phyloP scores from a whole-genome alignment of 805 yeast species.

The Scheffersomyces spartinae region DNA sequence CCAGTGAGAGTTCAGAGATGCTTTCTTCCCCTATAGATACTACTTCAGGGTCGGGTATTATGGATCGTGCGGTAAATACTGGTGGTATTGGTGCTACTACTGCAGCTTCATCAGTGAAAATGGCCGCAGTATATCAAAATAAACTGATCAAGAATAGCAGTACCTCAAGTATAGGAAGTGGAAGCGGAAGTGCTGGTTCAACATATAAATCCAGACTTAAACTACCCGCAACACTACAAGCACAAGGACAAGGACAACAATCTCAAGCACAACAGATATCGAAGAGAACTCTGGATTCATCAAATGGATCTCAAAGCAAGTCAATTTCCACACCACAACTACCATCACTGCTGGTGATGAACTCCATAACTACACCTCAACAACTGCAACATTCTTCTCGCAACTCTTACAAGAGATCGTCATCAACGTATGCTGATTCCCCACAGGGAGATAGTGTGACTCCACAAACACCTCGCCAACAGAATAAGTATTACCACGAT shows the following conservation, averaged over 20 bases:
- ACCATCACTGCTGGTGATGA: too few species aligned
- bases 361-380: background rate
- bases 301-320: background rate
- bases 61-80: background rate
- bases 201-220: slow-evolving; percentile 21
- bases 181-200: too few species aligned
- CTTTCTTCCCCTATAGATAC: background rate
- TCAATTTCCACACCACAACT: background rate
- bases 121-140: background rate
- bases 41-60: background rate
- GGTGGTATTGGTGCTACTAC: background rate
- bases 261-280: background rate
- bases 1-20: background rate
- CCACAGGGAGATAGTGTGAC: too few species aligned
- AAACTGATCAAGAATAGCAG: slow-evolving; percentile 9
- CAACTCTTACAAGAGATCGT: background rate
- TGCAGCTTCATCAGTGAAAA: background rate
- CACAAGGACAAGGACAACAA: slow-evolving; percentile 3
- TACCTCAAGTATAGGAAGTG: slow-evolving; percentile 13
- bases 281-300: background rate
- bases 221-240: slow-evolving; percentile 18
- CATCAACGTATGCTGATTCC: too few species aligned
- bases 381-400: slow-evolving; percentile 1
- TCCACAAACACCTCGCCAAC: too few species aligned
- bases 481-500: too few species aligned